Evolutionary conservation across 768 basidiomycete genomes (phyloP).

Genomic region (Boletus tomentosulus): DNA sequence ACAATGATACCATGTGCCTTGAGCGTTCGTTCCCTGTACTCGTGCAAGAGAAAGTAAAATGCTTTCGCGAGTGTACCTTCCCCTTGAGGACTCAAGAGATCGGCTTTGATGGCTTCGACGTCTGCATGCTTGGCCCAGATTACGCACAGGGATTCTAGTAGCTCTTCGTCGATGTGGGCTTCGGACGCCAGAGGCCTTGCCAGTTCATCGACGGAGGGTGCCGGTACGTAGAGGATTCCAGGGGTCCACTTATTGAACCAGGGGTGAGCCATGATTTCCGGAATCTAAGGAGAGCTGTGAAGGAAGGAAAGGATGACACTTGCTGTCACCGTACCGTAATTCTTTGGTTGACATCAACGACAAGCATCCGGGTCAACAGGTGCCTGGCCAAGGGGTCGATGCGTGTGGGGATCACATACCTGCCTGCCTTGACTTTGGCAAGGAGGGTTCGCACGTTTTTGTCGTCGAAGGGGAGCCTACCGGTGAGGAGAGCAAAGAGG

Average conservation of each 20-base stretch:
- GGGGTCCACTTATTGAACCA: constrained; percentile 63
- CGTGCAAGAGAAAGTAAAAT: constrained; percentile 79
- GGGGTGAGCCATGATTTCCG: constrained; percentile 80
- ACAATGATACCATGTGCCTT: constrained; percentile 50
- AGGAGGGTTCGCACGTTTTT: constrained; percentile 75
- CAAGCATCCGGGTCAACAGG: constrained; percentile 81
- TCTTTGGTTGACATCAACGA: constrained; percentile 74
- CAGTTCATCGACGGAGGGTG: constrained; percentile 64
- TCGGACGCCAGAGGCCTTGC: constrained; percentile 67
- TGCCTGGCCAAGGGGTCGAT: constrained; percentile 84
- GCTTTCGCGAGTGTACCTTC: constrained; percentile 77
- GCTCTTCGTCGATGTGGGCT: constrained; percentile 68
- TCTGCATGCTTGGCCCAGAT: constrained; percentile 81
- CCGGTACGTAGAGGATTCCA: constrained; percentile 43
- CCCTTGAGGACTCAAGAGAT: constrained; percentile 67
- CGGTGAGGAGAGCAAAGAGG: constrained; percentile 84
- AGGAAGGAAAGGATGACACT: neutral
- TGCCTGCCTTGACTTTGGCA: constrained; percentile 81
- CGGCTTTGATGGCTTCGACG: constrained; percentile 50
- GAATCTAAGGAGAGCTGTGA: constrained; percentile 52
- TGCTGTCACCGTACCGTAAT: constrained; percentile 59
- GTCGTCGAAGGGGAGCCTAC: constrained; percentile 92
- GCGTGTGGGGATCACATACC: constrained; percentile 77
- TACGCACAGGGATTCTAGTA: constrained; percentile 72
- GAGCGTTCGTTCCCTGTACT: constrained; percentile 65